These are phyloP conservation scores for Russula earlei DNA, from an alignment of 768 basidiomycete species.

Conservation along the genomic window DNA sequence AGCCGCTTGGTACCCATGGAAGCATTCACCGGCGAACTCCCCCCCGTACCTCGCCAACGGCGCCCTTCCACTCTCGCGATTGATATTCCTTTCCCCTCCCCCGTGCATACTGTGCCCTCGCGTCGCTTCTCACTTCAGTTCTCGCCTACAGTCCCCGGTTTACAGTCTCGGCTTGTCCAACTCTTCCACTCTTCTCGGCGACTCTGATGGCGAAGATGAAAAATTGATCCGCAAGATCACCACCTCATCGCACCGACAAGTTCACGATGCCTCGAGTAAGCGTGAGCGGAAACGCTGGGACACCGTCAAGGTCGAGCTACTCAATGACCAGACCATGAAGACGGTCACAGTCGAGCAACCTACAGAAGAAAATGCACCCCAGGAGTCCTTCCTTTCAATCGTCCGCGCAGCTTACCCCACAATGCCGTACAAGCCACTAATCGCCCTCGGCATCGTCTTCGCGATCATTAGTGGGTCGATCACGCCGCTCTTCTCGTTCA, in stretches of 20 bases:
- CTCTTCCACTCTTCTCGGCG: slow-evolving; percentile 26
- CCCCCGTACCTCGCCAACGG: slow-evolving; percentile 21
- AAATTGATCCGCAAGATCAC: slow-evolving; percentile 26
- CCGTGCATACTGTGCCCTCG: slow-evolving; percentile 28
- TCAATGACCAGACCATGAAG: slow-evolving; percentile 23
- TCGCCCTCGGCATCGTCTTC: slow-evolving; percentile 60
- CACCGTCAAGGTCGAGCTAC: slow-evolving; percentile 20
- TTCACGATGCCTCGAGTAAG: slow-evolving; percentile 16
- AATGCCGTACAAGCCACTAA: slow-evolving; percentile 62
- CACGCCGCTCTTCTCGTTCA: slow-evolving; percentile 88
- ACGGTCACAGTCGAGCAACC: slow-evolving; percentile 13
- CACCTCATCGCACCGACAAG: slow-evolving; percentile 15
- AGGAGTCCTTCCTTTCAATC: slow-evolving; percentile 36
- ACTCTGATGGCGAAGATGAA: slow-evolving; percentile 38
- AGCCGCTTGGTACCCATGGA: slow-evolving; percentile 33
- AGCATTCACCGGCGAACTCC: slow-evolving; percentile 22
- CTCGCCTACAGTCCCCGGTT: slow-evolving; percentile 38
- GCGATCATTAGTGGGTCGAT: slow-evolving; percentile 69
- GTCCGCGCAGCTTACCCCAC: slow-evolving; percentile 54
- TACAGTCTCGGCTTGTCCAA: slow-evolving; percentile 20
- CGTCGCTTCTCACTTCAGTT: slow-evolving; percentile 55
- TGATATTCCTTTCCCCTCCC: slow-evolving; percentile 28
- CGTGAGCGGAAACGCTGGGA: slow-evolving; percentile 30
- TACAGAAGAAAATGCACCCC: slow-evolving; percentile 17
- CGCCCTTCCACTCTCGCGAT: slow-evolving; percentile 35